Percentiles rank a stretch among this genome's conserved stretches.
phyloP scores from a whole-genome alignment of 108 stramenopile species.

The Craspedostauros australis region DNA sequence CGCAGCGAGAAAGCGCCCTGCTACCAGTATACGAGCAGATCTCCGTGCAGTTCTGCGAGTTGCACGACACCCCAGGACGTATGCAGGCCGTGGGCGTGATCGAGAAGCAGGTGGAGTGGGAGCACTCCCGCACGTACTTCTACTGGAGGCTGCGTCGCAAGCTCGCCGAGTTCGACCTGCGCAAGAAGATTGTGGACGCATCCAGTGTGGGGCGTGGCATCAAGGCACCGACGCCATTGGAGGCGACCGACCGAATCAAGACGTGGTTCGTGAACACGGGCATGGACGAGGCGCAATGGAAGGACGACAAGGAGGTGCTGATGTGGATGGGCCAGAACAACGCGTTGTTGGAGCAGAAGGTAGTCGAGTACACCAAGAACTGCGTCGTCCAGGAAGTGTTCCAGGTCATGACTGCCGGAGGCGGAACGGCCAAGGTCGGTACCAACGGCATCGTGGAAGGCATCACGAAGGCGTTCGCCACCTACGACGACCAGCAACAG shows the following conservation, averaged over 20 bases:
- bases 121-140: slow-evolving; percentile 82
- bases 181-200: slow-evolving; percentile 77
- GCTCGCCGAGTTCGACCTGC: slow-evolving; percentile 93
- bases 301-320: slow-evolving; percentile 75
- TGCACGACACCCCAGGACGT: slow-evolving; percentile 98
- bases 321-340: slow-evolving; percentile 81
- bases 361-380: slow-evolving; percentile 57
- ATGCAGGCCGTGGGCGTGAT: slow-evolving; percentile 99
- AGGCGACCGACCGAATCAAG: slow-evolving; percentile 72
- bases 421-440: slow-evolving; percentile 72
- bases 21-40: slow-evolving; percentile 92
- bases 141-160: slow-evolving; percentile 97
- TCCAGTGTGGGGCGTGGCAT: slow-evolving; percentile 75
- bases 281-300: slow-evolving; percentile 56
- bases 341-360: slow-evolving; percentile 61
- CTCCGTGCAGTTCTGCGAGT: slow-evolving; percentile 97
- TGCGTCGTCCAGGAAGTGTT: slow-evolving; percentile 77
- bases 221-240: slow-evolving; percentile 50
- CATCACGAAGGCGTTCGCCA: slow-evolving; percentile 49
- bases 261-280: slow-evolving; percentile 74
- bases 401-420: slow-evolving; percentile 77
- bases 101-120: slow-evolving; percentile 89
- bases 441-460: slow-evolving; percentile 84
- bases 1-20: slow-evolving; percentile 67
- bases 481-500: slow-evolving; percentile 63